phyloP scores from a whole-genome alignment of 768 basidiomycete genomes.

The Boletus bicolor region DNA sequence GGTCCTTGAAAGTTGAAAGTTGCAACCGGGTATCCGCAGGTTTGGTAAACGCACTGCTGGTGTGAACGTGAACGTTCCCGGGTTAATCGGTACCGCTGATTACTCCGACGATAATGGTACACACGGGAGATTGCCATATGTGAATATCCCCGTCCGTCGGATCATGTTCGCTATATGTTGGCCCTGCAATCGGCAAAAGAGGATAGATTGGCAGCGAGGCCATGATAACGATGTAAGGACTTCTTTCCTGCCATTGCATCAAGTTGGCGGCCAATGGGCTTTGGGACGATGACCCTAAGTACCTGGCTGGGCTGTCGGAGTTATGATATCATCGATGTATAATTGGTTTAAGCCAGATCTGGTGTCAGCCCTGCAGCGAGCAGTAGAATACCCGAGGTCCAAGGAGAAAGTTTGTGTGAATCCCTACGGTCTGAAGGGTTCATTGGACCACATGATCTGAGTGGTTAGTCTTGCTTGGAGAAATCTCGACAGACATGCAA shows the following conservation, averaged over 20 bases:
- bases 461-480: background rate
- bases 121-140: conserved; percentile 3
- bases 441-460: background rate
- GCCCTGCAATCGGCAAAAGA: conserved; percentile 1
- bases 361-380: background rate
- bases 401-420: background rate
- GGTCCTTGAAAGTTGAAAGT: background rate
- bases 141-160: background rate
- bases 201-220: background rate
- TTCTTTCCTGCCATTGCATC: background rate
- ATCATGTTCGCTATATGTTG: background rate
- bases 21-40: background rate
- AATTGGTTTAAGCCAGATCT: background rate
- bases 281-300: background rate
- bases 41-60: conserved; percentile 14
- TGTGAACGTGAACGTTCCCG: background rate
- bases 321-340: background rate
- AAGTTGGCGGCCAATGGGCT: background rate
- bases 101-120: background rate
- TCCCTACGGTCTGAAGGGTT: background rate
- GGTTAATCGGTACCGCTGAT: conserved; percentile 10
- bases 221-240: background rate
- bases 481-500: background rate
- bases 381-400: background rate
- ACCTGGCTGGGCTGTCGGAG: background rate